Percentiles rank a stretch among this genome's conserved stretches.
These are phyloP conservation scores for Flaveria robusta DNA, from an alignment of 129 eudicot species.

Conservation along the genomic window DNA sequence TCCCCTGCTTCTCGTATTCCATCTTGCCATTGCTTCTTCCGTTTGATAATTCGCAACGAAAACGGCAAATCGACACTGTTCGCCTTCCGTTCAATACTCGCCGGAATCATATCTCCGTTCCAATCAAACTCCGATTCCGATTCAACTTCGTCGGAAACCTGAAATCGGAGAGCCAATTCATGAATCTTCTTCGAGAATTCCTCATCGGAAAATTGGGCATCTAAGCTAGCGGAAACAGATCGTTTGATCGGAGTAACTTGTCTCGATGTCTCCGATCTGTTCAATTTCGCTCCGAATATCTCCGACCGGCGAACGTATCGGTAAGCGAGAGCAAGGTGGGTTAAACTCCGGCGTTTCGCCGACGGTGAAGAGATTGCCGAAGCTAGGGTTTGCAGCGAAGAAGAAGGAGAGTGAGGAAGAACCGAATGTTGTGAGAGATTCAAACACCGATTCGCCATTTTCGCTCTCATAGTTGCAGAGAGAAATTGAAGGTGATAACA, in stretches of 20 bases:
- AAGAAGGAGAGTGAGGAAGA: conserved; percentile 33
- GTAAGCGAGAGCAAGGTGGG: conserved; percentile 41
- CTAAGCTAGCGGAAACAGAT: conserved; percentile 50
- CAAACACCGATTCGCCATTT: conserved; percentile 45
- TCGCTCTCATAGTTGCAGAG: conserved; percentile 33
- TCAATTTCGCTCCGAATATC: conserved; percentile 44
- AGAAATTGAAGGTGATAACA: conserved; percentile 4
- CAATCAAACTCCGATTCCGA: conserved; percentile 36
- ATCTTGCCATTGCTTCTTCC: conserved; percentile 67
- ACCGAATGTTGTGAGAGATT: conserved; percentile 40
- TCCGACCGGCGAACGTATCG: conserved; percentile 41
- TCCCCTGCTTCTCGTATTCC: conserved; percentile 61
- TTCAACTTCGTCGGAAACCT: conserved; percentile 41
- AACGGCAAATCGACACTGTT: conserved; percentile 77
- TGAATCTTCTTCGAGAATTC: conserved; percentile 64
- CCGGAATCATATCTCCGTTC: conserved; percentile 59
- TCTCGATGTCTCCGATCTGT: conserved; percentile 24
- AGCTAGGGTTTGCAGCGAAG: conserved; percentile 52
- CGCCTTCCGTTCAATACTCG: conserved; percentile 70
- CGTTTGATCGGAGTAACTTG: conserved; percentile 23
- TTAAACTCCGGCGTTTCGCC: conserved; percentile 37
- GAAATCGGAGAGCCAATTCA: conserved; percentile 59
- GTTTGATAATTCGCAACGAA: conserved; percentile 77
- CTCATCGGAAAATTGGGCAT: conserved; percentile 62
- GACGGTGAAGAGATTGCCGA: conserved; percentile 53